phyloP scores from a whole-genome alignment of 139 green algal genomes.

The Picochlorum sp. region DNA sequence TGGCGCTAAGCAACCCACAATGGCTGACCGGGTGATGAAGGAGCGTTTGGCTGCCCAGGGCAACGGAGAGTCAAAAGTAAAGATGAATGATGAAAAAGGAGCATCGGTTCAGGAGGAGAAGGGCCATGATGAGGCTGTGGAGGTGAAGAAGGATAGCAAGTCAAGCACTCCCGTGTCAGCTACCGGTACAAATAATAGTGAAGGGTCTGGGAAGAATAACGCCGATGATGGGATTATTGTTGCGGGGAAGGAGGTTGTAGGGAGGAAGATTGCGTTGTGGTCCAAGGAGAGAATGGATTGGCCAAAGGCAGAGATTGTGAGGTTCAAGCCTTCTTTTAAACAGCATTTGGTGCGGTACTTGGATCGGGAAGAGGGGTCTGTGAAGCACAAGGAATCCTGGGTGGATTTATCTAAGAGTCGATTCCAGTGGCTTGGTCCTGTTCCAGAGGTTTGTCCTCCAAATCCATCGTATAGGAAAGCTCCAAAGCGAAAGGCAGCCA shows the following conservation, averaged over 20 bases:
- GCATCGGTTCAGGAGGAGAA: background rate
- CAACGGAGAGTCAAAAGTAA: no score
- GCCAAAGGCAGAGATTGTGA: conserved; percentile 20
- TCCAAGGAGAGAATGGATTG: conserved; percentile 20
- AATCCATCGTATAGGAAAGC: conserved; percentile 36
- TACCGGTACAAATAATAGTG: no score
- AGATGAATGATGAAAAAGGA: no score
- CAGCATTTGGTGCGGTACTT: conserved; percentile 37
- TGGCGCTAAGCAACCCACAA: no score
- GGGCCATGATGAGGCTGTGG: background rate
- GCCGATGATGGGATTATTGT: conserved; percentile 10
- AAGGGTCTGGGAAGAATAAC: background rate
- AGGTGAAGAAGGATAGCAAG: conserved; percentile 3
- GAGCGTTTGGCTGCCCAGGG: no score
- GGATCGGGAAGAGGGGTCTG: conserved; percentile 1
- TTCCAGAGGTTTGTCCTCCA: conserved; percentile 8
- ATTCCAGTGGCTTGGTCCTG: conserved; percentile 40
- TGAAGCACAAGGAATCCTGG: conserved; percentile 34
- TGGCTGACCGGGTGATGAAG: no score
- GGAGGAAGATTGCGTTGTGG: conserved; percentile 31
- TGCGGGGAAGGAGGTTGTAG: conserved; percentile 31
- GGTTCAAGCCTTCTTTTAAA: conserved; percentile 7
- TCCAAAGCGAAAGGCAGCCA: conserved; percentile 17
- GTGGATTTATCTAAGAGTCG: conserved; percentile 27
- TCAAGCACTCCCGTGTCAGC: background rate